Evolutionary conservation across 225 moss, liverwort and hornwort genomes (phyloP).

Genomic region (Sphagnum contortum): DNA sequence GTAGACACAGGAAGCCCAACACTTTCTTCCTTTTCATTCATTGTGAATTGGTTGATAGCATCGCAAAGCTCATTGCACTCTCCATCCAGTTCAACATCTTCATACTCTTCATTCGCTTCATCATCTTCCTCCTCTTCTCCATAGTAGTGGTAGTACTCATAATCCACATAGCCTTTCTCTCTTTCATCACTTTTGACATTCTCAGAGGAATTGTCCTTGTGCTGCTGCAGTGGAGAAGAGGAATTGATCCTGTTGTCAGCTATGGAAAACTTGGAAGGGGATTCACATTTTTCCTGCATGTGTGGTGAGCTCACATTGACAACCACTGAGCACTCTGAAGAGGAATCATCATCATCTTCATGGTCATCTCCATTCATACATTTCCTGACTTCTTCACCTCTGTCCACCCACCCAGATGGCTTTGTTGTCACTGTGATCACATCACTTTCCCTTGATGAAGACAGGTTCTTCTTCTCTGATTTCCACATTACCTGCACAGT

Average conservation of each 20-base stretch:
- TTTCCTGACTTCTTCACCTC: background rate
- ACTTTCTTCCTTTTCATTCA: constrained; percentile 10
- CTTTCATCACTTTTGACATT: constrained; percentile 5
- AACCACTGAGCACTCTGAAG: constrained; percentile 61
- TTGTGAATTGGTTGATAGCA: constrained; percentile 33
- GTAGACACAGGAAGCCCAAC: constrained; percentile 17
- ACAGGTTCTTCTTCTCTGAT: background rate
- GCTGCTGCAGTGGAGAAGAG: too few relatives aligned
- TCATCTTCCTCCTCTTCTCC: constrained; percentile 27
- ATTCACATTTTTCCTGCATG: too few relatives aligned
- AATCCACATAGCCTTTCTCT: constrained; percentile 6
- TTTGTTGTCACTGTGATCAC: background rate
- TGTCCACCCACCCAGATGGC: constrained; percentile 2
- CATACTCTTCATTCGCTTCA: background rate
- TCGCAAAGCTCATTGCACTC: constrained; percentile 45
- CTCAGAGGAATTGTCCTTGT: too few relatives aligned
- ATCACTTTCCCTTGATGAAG: background rate
- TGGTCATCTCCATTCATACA: constrained; percentile 2
- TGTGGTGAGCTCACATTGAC: constrained; percentile 66
- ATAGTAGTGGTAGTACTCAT: constrained; percentile 12
- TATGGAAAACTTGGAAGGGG: too few relatives aligned
- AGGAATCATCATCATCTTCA: constrained; percentile 28
- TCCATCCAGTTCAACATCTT: constrained; percentile 7
- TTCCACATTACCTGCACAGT: background rate
- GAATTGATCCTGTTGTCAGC: too few relatives aligned